These are phyloP conservation scores for Pseudonectria foliicola DNA, from an alignment of 2,329 filamentous ascomycete species.

Conservation along the genomic window DNA sequence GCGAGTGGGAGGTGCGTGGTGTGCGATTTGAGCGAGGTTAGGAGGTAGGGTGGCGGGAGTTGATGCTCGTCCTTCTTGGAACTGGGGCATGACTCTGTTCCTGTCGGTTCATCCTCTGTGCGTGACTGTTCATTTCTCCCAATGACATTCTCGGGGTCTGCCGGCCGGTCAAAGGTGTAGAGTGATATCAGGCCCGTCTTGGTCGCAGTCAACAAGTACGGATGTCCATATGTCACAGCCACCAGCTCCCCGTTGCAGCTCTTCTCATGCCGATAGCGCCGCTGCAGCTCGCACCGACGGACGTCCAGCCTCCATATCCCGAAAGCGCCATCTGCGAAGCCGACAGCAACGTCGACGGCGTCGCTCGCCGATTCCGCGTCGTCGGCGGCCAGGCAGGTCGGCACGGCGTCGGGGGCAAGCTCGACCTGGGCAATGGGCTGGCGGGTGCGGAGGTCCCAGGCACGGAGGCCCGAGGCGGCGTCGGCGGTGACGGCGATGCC, in stretches of 20 bases:
- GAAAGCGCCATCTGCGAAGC: slow-evolving; percentile 66
- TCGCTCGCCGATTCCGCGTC: slow-evolving; percentile 36
- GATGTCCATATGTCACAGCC: slow-evolving; percentile 63
- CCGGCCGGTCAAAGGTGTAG: slow-evolving; percentile 52
- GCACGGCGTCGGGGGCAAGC: slow-evolving; percentile 29
- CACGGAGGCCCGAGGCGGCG: slow-evolving; percentile 59
- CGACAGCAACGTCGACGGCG: slow-evolving; percentile 55
- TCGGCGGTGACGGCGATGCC: slow-evolving; percentile 76
- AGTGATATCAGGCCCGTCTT: slow-evolving; percentile 66
- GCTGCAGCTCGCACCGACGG: slow-evolving; percentile 34
- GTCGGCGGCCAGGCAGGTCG: slow-evolving; percentile 62
- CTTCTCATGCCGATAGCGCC: slow-evolving; percentile 51
- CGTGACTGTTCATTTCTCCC: no score
- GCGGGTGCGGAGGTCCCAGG: slow-evolving; percentile 66
- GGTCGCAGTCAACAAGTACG: slow-evolving; percentile 75
- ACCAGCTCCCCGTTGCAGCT: slow-evolving; percentile 60
- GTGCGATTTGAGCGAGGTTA: slow-evolving; percentile 75
- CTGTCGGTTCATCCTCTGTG: not conserved
- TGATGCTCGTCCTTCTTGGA: not conserved
- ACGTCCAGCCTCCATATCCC: slow-evolving; percentile 58
- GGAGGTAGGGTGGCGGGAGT: slow-evolving; percentile 35
- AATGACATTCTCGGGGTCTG: slow-evolving; percentile 5
- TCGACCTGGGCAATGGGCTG: slow-evolving; percentile 46
- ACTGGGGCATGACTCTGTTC: not conserved
- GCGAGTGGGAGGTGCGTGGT: slow-evolving; percentile 73